A percentile compares a stretch with the other conserved stretches of the same genome.
These are phyloP conservation scores for Bombardia bombarda DNA, from an alignment of 495 filamentous ascomycete species.

Conservation along the genomic window DNA sequence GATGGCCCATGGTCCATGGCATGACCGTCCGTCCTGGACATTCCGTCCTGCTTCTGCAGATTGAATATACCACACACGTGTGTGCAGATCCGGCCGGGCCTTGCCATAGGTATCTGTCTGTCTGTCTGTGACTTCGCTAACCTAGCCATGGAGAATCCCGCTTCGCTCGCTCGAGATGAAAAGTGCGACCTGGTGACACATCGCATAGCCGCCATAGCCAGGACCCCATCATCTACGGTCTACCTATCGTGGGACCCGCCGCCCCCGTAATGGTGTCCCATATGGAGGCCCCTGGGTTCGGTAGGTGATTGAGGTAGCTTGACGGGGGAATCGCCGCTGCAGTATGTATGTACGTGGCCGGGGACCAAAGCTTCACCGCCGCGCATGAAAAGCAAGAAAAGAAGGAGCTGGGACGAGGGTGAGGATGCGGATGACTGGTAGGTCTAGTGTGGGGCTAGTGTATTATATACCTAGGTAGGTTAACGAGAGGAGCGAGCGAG, in stretches of 20 bases:
- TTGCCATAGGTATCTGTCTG: background rate
- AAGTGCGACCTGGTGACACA: conserved; percentile 4
- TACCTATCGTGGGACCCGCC: background rate
- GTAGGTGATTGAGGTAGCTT: too few relatives aligned
- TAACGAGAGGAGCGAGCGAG: too few relatives aligned
- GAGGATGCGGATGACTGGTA: too few relatives aligned
- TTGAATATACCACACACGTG: background rate
- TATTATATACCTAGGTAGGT: too few relatives aligned
- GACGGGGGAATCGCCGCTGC: too few relatives aligned
- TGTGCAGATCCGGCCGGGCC: background rate
- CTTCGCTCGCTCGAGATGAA: background rate
- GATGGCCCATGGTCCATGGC: too few relatives aligned
- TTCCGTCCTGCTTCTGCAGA: background rate
- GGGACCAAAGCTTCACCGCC: too few relatives aligned
- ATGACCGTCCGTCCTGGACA: background rate
- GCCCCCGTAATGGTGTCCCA: background rate
- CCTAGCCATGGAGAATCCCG: background rate
- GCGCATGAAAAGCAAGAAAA: too few relatives aligned
- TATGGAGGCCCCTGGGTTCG: too few relatives aligned
- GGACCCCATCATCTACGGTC: background rate
- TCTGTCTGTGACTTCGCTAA: background rate
- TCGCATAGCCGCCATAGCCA: too few relatives aligned
- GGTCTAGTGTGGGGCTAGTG: too few relatives aligned
- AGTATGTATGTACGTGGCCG: background rate
- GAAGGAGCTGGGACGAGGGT: too few relatives aligned